Evolutionary conservation across 768 basidiomycete genomes (phyloP).

Genomic region (Collybia mongolica): DNA sequence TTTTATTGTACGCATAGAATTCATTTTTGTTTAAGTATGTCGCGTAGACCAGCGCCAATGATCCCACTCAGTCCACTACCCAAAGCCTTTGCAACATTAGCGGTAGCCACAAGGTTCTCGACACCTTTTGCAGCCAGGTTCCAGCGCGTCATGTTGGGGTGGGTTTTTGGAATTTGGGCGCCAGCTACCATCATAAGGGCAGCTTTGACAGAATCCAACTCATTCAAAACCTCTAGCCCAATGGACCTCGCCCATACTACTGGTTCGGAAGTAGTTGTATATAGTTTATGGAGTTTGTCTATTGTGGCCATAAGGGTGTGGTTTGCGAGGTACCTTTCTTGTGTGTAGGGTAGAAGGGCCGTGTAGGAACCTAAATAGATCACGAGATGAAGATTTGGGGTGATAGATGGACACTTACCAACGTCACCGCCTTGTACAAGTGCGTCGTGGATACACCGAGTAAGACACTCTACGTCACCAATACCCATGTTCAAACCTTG

Average conservation of each 20-base stretch:
- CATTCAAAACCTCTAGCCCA: slow-evolving; percentile 90
- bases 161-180: slow-evolving; percentile 20
- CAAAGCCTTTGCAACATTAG: slow-evolving; percentile 28
- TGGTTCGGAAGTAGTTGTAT: slow-evolving; percentile 61
- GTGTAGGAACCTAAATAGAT: slow-evolving; percentile 65
- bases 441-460: slow-evolving; percentile 59
- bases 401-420: slow-evolving; percentile 44
- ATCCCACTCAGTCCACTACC: slow-evolving; percentile 23
- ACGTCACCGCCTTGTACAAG: slow-evolving; percentile 74
- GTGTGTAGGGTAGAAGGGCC: slow-evolving; percentile 72
- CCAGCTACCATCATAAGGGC: slow-evolving; percentile 83
- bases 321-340: slow-evolving; percentile 82
- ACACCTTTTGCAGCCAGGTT: slow-evolving; percentile 42
- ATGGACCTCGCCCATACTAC: slow-evolving; percentile 86
- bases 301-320: slow-evolving; percentile 81
- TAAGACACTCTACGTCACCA: slow-evolving; percentile 75
- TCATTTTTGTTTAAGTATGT: slow-evolving; percentile 16
- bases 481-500: slow-evolving; percentile 97
- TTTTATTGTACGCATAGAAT: too few species aligned
- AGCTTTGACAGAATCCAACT: slow-evolving; percentile 79
- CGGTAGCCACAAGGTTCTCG: slow-evolving; percentile 37
- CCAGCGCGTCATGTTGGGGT: slow-evolving; percentile 24
- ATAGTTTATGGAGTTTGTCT: slow-evolving; percentile 91
- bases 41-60: slow-evolving; percentile 26
- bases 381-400: background rate